Evolutionary conservation across 768 basidiomycete genomes (phyloP).

Genomic region (Hygrocybe coccinea): DNA sequence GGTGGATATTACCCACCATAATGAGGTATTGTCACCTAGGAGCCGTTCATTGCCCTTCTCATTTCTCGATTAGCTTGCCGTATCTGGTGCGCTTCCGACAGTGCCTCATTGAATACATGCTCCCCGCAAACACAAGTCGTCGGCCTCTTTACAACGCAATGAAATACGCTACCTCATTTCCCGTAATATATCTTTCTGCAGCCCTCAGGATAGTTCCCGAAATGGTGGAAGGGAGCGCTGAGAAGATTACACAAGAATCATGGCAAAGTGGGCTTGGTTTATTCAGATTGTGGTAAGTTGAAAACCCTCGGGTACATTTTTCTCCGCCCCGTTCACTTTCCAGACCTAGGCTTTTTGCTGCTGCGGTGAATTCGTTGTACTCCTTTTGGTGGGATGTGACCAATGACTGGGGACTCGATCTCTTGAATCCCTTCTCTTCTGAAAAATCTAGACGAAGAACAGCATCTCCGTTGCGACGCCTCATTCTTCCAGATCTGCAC

Average conservation of each 20-base stretch:
- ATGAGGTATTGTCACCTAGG: slow-evolving; percentile 72
- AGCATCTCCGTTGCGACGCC: slow-evolving; percentile 35
- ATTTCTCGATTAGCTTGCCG: slow-evolving; percentile 57
- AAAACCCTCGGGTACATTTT: background rate
- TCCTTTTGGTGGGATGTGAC: slow-evolving; percentile 99
- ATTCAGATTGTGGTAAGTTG: slow-evolving; percentile 76
- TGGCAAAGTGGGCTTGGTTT: slow-evolving; percentile 77
- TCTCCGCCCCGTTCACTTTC: slow-evolving; percentile 1
- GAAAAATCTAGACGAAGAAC: slow-evolving; percentile 25
- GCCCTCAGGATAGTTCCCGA: slow-evolving; percentile 70
- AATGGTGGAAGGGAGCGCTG: slow-evolving; percentile 50
- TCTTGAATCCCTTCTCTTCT: slow-evolving; percentile 46
- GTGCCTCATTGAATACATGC: slow-evolving; percentile 79
- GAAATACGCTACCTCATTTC: slow-evolving; percentile 96
- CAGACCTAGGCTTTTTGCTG: slow-evolving; percentile 68
- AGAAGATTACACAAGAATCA: slow-evolving; percentile 36
- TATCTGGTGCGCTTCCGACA: slow-evolving; percentile 92
- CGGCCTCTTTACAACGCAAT: slow-evolving; percentile 85
- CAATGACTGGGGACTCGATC: slow-evolving; percentile 91
- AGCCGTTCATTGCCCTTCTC: background rate
- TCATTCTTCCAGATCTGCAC: slow-evolving; percentile 45
- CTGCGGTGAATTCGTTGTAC: slow-evolving; percentile 83
- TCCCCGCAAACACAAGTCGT: slow-evolving; percentile 54
- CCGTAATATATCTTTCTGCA: slow-evolving; percentile 91
- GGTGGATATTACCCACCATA: slow-evolving; percentile 76